Conservation (phyloP, 1,284 basidiomycete species). For the Blastosporella zonata region DNA sequence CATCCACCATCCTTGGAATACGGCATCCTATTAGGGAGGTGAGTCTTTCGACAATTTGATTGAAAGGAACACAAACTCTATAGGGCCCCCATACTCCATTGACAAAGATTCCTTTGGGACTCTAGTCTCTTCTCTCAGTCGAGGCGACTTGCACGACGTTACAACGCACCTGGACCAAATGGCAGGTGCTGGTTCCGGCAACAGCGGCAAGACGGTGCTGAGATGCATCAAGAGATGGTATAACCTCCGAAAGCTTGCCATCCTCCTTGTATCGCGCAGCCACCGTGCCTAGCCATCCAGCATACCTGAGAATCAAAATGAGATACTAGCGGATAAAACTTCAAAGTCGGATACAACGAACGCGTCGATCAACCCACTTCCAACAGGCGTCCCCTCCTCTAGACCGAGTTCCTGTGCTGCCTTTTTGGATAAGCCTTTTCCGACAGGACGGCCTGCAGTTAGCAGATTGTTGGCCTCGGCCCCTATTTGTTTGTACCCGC, state of each 20-base stretch:
- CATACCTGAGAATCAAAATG: conserved; percentile 59
- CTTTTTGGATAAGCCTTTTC: conserved; percentile 73
- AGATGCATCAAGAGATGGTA: conserved; percentile 71
- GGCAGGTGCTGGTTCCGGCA: conserved; percentile 95
- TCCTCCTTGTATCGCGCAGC: conserved; percentile 73
- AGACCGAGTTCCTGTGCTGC: conserved; percentile 88
- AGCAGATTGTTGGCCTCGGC: conserved; percentile 63
- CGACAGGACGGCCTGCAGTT: conserved; percentile 92
- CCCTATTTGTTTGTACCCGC: conserved; percentile 78
- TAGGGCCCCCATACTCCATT: conserved; percentile 98
- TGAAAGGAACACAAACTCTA: conserved; percentile 43
- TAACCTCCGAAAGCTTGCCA: conserved; percentile 45
- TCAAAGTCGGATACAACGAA: conserved; percentile 27
- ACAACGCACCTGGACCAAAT: conserved; percentile 75
- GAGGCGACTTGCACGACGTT: background rate
- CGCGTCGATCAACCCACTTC: conserved; percentile 95
- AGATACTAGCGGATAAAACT: conserved; percentile 1
- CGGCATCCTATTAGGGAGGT: conserved; percentile 53
- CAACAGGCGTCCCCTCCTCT: conserved; percentile 87
- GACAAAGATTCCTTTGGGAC: conserved; percentile 81
- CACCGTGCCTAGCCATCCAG: conserved; percentile 98
- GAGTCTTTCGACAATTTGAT: background rate
- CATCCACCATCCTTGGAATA: conserved; percentile 98
- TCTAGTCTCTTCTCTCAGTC: conserved; percentile 31
- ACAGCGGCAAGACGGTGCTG: conserved; percentile 85